A percentile compares a stretch with the other conserved stretches of the same genome.
phyloP scores from a whole-genome alignment of 148 eudicot genomes.

The Chenopodium berlandieri region DNA sequence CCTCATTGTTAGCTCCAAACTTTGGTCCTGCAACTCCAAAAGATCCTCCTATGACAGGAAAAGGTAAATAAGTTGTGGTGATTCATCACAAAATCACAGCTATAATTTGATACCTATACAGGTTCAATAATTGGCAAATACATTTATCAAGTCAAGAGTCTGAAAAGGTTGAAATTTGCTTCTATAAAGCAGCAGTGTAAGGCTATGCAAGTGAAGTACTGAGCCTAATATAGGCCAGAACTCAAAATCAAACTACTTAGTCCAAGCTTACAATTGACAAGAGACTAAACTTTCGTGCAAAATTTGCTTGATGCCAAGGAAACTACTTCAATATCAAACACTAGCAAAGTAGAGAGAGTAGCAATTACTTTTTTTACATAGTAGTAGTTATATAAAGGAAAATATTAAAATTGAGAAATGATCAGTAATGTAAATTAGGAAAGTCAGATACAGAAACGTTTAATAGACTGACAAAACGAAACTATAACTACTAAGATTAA shows the following conservation, averaged over 20 bases:
- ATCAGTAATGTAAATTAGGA: neutral
- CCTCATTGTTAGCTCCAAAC: constrained; percentile 61
- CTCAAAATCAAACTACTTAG: neutral
- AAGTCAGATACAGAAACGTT: neutral
- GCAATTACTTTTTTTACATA: no score
- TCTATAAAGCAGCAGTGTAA: neutral
- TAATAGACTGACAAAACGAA: neutral
- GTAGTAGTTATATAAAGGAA: no score
- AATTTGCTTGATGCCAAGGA: neutral
- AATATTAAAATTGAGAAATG: neutral
- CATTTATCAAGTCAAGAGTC: neutral
- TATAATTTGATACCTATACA: neutral
- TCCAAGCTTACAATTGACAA: neutral
- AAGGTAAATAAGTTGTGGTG: constrained; percentile 9
- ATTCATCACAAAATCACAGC: neutral
- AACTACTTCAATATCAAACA: neutral
- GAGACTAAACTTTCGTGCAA: neutral
- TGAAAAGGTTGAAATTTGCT: neutral
- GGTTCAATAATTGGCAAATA: neutral
- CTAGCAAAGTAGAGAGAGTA: neutral
- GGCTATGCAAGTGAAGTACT: neutral
- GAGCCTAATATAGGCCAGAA: neutral
- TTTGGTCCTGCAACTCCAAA: constrained; percentile 75
- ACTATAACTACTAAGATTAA: neutral
- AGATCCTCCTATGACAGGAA: constrained; percentile 76